A percentile compares a stretch with the other conserved stretches of the same genome.
These are phyloP conservation scores for Leucaena leucocephala DNA, from an alignment of 306 rosid species.

Conservation along the genomic window DNA sequence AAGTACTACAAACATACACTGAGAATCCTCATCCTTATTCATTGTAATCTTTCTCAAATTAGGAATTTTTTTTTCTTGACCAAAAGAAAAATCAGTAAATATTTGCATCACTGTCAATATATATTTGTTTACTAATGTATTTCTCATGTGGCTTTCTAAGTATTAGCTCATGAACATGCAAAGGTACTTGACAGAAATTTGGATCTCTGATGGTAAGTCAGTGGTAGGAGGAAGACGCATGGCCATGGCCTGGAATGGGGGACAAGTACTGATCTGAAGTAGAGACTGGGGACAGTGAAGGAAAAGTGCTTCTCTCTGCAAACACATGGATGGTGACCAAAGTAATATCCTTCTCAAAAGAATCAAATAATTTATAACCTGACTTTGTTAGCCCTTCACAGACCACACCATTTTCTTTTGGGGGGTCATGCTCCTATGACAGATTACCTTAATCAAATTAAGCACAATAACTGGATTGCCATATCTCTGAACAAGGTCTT, in stretches of 20 bases:
- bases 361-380: neutral
- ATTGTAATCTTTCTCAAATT: no score
- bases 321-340: neutral
- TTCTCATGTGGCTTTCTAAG: neutral
- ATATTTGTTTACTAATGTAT: neutral
- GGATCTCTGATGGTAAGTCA: neutral
- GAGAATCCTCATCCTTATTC: no score
- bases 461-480: constrained; percentile 96
- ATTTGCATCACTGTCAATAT: neutral
- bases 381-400: neutral
- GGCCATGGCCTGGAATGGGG: neutral
- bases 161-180: neutral
- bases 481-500: constrained; percentile 88
- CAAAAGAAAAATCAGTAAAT: no score
- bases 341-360: neutral
- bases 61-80: no score
- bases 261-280: neutral
- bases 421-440: neutral
- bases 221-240: neutral
- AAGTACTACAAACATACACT: no score
- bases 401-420: neutral
- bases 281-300: neutral
- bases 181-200: neutral
- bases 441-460: constrained; percentile 66
- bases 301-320: neutral